Evolutionary conservation across 78 protist genomes (phyloP).

Genomic region (Acrasis kona): DNA sequence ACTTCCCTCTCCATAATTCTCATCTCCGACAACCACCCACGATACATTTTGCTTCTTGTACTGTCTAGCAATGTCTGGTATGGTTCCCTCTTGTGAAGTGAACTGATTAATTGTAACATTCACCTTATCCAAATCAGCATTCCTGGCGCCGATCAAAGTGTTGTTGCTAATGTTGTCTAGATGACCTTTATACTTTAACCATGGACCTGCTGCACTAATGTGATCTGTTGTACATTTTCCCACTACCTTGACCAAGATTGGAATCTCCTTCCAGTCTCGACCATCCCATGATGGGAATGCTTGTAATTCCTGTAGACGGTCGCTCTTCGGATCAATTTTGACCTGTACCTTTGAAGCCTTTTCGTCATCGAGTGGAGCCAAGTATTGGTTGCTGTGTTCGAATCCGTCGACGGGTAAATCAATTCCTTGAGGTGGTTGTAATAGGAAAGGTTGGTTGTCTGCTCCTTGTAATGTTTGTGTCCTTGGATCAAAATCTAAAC

Average conservation of each 20-base stretch:
- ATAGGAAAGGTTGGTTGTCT: slow-evolving; percentile 41
- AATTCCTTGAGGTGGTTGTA: slow-evolving; percentile 66
- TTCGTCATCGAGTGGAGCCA: slow-evolving; percentile 54
- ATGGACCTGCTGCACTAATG: slow-evolving; percentile 91
- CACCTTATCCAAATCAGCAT: slow-evolving; percentile 67
- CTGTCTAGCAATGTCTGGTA: slow-evolving; percentile 70
- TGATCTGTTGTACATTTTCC: slow-evolving; percentile 97
- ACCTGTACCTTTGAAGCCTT: slow-evolving; percentile 32
- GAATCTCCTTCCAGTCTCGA: slow-evolving; percentile 49
- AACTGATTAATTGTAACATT: slow-evolving; percentile 71
- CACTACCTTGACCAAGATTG: slow-evolving; percentile 76
- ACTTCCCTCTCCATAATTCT: slow-evolving; percentile 91
- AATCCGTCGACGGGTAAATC: slow-evolving; percentile 80
- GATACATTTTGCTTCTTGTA: slow-evolving; percentile 65
- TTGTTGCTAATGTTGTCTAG: slow-evolving; percentile 91
- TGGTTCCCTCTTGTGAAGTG: slow-evolving; percentile 38
- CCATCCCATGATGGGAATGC: slow-evolving; percentile 84
- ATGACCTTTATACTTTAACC: slow-evolving; percentile 94
- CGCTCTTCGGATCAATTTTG: slow-evolving; percentile 54
- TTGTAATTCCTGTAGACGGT: slow-evolving; percentile 69
- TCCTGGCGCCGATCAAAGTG: slow-evolving; percentile 83
- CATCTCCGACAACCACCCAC: slow-evolving; percentile 91
- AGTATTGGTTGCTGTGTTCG: slow-evolving; percentile 78
- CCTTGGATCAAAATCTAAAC: slow-evolving; percentile 73
- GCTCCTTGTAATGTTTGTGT: slow-evolving; percentile 55